Evolutionary conservation across 73 alveolate genomes (phyloP).

Genomic region (Blepharisma stoltei): DNA sequence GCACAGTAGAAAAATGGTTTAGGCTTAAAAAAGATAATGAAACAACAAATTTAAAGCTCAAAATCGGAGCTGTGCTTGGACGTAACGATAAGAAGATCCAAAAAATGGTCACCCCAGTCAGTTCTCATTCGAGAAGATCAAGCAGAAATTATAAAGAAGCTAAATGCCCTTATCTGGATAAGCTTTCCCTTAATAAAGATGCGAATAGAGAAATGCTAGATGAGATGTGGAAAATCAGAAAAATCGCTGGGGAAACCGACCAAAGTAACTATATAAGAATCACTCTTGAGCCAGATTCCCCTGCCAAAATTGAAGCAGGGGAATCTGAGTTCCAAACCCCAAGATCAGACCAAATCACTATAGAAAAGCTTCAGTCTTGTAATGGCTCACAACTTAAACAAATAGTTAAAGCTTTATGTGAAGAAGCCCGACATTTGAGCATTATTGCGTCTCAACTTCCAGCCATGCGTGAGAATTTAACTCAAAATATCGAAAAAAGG

Average conservation of each 20-base stretch:
- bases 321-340: not conserved
- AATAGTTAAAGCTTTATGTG: not conserved
- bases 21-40: not conserved
- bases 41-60: not conserved
- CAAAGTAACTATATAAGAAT: not conserved
- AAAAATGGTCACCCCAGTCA: not conserved
- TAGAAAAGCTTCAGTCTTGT: not conserved
- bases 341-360: not conserved
- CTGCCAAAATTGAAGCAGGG: not conserved
- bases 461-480: not conserved
- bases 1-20: conserved; percentile 22
- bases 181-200: not conserved
- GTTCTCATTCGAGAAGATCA: not conserved
- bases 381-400: conserved; percentile 22
- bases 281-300: conserved; percentile 19
- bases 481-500: not conserved
- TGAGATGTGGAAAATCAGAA: conserved; percentile 23
- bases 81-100: not conserved
- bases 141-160: conserved; percentile 1
- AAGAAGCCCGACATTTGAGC: not conserved
- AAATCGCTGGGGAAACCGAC: not conserved
- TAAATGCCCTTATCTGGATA: conserved; percentile 23
- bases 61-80: not conserved
- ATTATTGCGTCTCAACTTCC: not conserved
- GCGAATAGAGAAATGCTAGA: conserved; percentile 9